Evolutionary conservation across 371 early-diverging fungal genomes (phyloP).

Genomic region (Rhizomucor pusillus): DNA sequence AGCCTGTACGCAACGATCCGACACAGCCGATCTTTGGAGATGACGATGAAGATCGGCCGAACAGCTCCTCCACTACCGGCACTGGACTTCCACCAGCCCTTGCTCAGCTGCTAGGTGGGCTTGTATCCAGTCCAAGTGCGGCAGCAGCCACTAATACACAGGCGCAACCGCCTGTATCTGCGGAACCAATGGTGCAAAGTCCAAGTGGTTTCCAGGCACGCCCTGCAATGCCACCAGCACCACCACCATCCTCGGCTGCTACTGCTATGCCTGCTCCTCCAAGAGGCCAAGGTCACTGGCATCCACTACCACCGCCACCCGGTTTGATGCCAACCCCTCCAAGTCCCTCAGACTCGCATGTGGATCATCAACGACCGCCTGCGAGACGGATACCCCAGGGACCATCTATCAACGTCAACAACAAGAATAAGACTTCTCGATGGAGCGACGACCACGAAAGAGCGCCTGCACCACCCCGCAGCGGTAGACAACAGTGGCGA

Average conservation of each 20-base stretch:
- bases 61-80: neutral
- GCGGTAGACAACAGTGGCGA: neutral
- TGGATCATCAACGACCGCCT: neutral
- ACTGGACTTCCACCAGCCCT: constrained; percentile 33
- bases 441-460: constrained; percentile 1
- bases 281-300: constrained; percentile 1
- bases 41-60: neutral
- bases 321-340: neutral
- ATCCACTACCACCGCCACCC: neutral
- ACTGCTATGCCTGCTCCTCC: no score
- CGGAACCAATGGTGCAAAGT: neutral
- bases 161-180: constrained; percentile 1
- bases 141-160: constrained; percentile 7
- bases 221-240: no score
- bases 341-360: constrained; percentile 4
- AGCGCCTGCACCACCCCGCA: neutral
- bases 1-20: neutral
- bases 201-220: constrained; percentile 2
- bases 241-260: neutral
- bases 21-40: constrained; percentile 6
- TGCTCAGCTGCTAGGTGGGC: constrained; percentile 31
- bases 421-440: constrained; percentile 9
- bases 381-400: constrained; percentile 7
- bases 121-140: constrained; percentile 16
- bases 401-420: constrained; percentile 1